Conservation (phyloP, 1,139 yeast species). For the Blastobotrys petasosporus region DNA sequence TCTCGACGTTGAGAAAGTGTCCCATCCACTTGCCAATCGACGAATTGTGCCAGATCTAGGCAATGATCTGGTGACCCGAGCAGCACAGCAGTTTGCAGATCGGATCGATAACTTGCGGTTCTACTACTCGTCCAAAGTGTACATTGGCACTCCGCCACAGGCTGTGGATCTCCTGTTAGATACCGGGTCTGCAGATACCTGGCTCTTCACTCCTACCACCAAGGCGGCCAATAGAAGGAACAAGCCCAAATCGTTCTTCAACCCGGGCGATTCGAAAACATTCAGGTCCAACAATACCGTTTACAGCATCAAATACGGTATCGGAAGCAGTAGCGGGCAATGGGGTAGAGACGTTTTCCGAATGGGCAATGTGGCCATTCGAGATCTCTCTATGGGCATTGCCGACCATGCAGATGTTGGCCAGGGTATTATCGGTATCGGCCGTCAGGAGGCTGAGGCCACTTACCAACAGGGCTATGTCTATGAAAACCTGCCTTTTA, state of each 20-base stretch:
- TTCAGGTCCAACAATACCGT: constrained; percentile 21
- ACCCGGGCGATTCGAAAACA: constrained; percentile 22
- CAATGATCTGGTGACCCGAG: constrained; percentile 15
- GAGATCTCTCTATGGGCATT: constrained; percentile 42
- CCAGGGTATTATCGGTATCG: constrained; percentile 51
- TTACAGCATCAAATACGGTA: constrained; percentile 26
- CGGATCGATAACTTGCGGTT: constrained; percentile 32
- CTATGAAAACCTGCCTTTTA: constrained; percentile 29
- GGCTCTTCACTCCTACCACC: constrained; percentile 43
- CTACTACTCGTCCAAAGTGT: constrained; percentile 31
- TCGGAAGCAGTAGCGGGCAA: constrained; percentile 34
- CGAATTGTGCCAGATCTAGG: constrained; percentile 17
- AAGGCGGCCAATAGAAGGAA: constrained; percentile 18
- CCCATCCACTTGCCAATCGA: constrained; percentile 19
- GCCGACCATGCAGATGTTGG: constrained; percentile 42
- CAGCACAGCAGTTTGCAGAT: constrained; percentile 25
- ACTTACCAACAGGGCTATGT: constrained; percentile 19
- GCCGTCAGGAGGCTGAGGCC: constrained; percentile 39
- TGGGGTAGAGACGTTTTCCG: constrained; percentile 47
- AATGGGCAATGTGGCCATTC: constrained; percentile 38
- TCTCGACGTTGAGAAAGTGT: constrained; percentile 21
- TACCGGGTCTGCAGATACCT: constrained; percentile 67
- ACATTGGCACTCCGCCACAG: constrained; percentile 30
- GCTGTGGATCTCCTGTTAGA: constrained; percentile 39
- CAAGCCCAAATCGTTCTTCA: constrained; percentile 35